Conservation (phyloP, 129 eudicot species). For the Chrysanthemum lavandulifolium region DNA sequence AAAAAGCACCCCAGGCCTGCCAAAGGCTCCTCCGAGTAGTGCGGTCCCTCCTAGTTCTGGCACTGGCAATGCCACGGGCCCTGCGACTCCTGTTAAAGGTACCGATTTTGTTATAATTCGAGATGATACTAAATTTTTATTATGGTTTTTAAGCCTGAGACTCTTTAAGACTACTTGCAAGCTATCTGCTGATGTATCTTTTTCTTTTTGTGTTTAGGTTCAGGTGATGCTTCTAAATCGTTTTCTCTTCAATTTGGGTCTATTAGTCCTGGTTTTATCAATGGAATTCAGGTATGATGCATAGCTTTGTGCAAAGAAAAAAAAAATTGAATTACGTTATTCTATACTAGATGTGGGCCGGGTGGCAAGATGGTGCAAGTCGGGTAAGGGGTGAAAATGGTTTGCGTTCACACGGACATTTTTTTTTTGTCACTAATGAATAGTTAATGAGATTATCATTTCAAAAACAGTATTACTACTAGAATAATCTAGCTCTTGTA, state of each 20-base stretch:
- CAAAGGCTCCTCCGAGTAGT: slow-evolving; percentile 61
- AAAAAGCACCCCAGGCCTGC: slow-evolving; percentile 52
- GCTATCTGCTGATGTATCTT: slow-evolving; percentile 6
- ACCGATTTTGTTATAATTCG: neutral
- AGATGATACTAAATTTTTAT: neutral
- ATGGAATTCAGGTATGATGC: slow-evolving; percentile 71
- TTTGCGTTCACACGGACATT: no score
- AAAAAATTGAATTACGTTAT: neutral
- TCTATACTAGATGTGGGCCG: no score
- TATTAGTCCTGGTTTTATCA: slow-evolving; percentile 67
- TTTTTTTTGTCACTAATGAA: no score
- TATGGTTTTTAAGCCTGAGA: neutral
- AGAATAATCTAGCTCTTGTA: no score
- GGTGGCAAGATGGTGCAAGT: no score
- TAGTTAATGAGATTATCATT: no score
- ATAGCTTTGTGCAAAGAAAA: slow-evolving; percentile 7
- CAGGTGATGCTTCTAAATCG: slow-evolving; percentile 59
- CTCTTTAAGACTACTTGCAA: slow-evolving; percentile 1
- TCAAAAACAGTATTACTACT: no score
- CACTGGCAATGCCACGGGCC: slow-evolving; percentile 34
- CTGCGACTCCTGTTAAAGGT: slow-evolving; percentile 78
- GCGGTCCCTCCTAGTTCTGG: slow-evolving; percentile 30
- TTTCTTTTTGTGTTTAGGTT: slow-evolving; percentile 27
- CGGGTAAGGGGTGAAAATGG: no score
- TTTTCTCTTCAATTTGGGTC: slow-evolving; percentile 89